A percentile compares a stretch with the other conserved stretches of the same genome.
Conservation (phyloP, 2,329 filamentous ascomycete species). For the Diaporthe citrichinensis region DNA sequence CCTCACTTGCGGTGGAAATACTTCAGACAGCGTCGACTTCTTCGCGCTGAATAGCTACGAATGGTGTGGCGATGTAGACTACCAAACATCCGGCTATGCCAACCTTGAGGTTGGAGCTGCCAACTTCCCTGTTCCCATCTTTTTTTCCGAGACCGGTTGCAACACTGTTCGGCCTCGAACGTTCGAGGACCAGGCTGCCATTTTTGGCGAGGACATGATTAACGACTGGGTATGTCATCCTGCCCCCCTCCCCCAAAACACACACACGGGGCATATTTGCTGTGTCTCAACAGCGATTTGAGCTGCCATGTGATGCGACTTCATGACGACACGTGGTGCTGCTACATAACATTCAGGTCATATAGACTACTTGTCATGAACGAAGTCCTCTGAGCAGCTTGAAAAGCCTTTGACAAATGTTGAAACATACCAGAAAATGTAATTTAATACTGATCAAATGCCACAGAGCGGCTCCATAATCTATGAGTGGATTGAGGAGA, state of each 20-base stretch:
- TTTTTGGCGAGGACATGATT: constrained; percentile 82
- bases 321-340: not conserved
- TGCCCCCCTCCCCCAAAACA: not conserved
- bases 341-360: not conserved
- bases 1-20: constrained; percentile 81
- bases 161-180: constrained; percentile 73
- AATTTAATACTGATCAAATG: not conserved
- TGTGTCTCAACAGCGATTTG: not conserved
- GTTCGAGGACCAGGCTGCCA: constrained; percentile 81
- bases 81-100: constrained; percentile 76
- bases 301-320: not conserved
- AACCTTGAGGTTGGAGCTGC: constrained; percentile 76
- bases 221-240: constrained; percentile 65
- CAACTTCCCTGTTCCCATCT: constrained; percentile 85
- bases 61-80: constrained; percentile 76
- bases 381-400: not conserved
- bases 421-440: no score
- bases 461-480: constrained; percentile 77
- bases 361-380: not conserved
- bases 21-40: constrained; percentile 82
- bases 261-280: not conserved
- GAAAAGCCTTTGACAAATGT: not conserved
- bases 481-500: constrained; percentile 92
- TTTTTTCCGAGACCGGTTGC: constrained; percentile 92
- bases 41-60: constrained; percentile 90